These are phyloP conservation scores for Xylaria nigripes DNA, from an alignment of 495 filamentous ascomycete genomes.

Conservation along the genomic window DNA sequence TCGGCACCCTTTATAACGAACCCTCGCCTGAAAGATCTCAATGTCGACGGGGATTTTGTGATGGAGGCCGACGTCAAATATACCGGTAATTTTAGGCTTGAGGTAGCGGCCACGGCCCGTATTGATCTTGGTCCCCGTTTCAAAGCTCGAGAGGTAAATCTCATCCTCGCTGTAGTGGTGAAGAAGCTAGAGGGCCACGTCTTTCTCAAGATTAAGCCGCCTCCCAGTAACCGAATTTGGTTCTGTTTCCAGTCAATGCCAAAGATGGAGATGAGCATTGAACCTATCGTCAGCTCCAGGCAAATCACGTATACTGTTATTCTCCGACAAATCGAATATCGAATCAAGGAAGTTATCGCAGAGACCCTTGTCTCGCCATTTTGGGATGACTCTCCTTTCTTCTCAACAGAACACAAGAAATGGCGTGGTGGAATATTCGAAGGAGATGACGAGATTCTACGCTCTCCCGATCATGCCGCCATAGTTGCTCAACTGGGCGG, in stretches of 20 bases:
- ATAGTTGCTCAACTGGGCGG: constrained; percentile 52
- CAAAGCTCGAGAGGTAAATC: constrained; percentile 80
- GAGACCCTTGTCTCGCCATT: constrained; percentile 91
- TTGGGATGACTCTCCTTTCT: constrained; percentile 92
- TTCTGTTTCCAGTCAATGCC: constrained; percentile 87
- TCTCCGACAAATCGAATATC: constrained; percentile 83
- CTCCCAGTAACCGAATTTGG: constrained; percentile 92
- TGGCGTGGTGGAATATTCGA: constrained; percentile 89
- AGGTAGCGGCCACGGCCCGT: constrained; percentile 80
- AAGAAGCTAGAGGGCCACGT: constrained; percentile 80
- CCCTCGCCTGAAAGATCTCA: constrained; percentile 80
- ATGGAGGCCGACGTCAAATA: constrained; percentile 83
- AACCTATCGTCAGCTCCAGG: constrained; percentile 89
- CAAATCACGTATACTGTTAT: constrained; percentile 93
- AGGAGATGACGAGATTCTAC: constrained; percentile 41
- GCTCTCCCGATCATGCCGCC: constrained; percentile 33
- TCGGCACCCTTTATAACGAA: constrained; percentile 85
- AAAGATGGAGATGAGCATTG: constrained; percentile 82
- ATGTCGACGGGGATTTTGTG: constrained; percentile 78
- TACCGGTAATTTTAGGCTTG: constrained; percentile 77
- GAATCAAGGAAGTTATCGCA: constrained; percentile 84
- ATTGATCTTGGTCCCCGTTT: constrained; percentile 85
- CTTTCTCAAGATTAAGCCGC: constrained; percentile 82
- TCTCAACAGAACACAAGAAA: constrained; percentile 61
- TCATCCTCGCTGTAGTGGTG: constrained; percentile 78